Evolutionary conservation across 1,284 basidiomycete genomes (phyloP).

Genomic region (Tylopilus orsonianus): DNA sequence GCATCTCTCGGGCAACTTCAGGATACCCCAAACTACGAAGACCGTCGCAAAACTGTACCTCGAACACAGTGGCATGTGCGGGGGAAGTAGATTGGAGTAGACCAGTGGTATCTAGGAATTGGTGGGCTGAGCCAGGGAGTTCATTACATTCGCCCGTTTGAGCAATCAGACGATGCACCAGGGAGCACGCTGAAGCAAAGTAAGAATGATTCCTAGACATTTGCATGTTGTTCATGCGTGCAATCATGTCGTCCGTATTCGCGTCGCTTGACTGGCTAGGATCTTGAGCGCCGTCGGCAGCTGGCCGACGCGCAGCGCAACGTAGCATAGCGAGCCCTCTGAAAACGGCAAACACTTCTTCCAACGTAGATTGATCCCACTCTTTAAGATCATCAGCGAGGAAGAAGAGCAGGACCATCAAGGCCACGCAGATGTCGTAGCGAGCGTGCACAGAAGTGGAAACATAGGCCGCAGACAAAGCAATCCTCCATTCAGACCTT

Average conservation of each 20-base stretch:
- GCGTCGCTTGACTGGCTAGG: constrained; percentile 31
- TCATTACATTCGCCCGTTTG: constrained; percentile 45
- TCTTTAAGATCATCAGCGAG: constrained; percentile 56
- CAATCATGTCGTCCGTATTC: constrained; percentile 61
- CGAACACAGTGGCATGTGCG: constrained; percentile 60
- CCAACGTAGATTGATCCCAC: constrained; percentile 66
- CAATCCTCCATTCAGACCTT: constrained; percentile 59
- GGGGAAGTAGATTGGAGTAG: constrained; percentile 66
- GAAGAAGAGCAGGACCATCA: constrained; percentile 73
- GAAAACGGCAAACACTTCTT: constrained; percentile 77
- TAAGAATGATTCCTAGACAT: constrained; percentile 54
- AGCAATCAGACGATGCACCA: constrained; percentile 68
- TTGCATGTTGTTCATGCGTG: constrained; percentile 68
- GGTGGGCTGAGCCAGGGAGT: constrained; percentile 61
- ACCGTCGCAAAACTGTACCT: constrained; percentile 70
- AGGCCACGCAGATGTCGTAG: constrained; percentile 67
- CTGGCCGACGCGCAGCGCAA: constrained; percentile 56
- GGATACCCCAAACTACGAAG: constrained; percentile 68
- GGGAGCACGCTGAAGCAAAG: constrained; percentile 59
- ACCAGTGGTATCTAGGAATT: constrained; percentile 64
- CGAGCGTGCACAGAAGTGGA: constrained; percentile 63
- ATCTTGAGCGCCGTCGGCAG: constrained; percentile 41
- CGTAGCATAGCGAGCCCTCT: constrained; percentile 70
- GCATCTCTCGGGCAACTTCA: constrained; percentile 60
- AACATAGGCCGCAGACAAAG: constrained; percentile 61